Base-by-base conservation (phyloP, 116 monocot genomes). In the Iris pallida region DNA sequence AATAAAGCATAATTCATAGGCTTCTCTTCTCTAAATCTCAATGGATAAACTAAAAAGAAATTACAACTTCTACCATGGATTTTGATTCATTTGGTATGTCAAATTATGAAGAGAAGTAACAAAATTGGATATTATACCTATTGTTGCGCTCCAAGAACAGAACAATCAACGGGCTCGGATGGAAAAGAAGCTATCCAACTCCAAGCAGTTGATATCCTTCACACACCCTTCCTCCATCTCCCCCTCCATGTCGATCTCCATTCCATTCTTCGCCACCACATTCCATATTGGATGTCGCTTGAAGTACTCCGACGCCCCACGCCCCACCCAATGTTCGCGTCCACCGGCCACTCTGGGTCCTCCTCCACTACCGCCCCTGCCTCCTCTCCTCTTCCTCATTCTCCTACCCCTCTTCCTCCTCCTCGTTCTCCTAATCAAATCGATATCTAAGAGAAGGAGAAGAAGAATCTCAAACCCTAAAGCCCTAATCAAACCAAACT, bases 171-270 rank as follows among this genome's bases (percentile, higher is more conserved):
- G 96, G 96, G 63, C 96, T 96, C 5, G 96, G 96, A 58, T 96
- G 96, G 65, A 86, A 96, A 0, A 89, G 10, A 96, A 89, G 70
- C 83, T 89, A 81, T 96, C 92, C 96, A 92, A 96, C 63, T 96
- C 96, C 79, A 92, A 77, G 66, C 92, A 92, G 55, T 92, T 96
- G 61, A 96, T 92, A 79, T 96, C 96, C 81, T 96, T 84, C 63
- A 96, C 92, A 87, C 80, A 85, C 8, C 89, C 92, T 41, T 92
- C 83, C 11, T 96, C 96, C 54, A 92, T 55, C 80, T 96, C 96
- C 65, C 96, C 80, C 71, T 96, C 96, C 96, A 92, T 53, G 53
- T 67, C 67, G 54, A 67, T 67, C 54, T 67, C 67, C 3, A 67
- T 5, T 42, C 67, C 67, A 3, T 89, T 87, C 30, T 30, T 3